Percentiles rank a stretch among this genome's conserved stretches.
These are phyloP conservation scores for Veloboletus limbatus DNA, from an alignment of 1,284 basidiomycete species.

Conservation along the genomic window DNA sequence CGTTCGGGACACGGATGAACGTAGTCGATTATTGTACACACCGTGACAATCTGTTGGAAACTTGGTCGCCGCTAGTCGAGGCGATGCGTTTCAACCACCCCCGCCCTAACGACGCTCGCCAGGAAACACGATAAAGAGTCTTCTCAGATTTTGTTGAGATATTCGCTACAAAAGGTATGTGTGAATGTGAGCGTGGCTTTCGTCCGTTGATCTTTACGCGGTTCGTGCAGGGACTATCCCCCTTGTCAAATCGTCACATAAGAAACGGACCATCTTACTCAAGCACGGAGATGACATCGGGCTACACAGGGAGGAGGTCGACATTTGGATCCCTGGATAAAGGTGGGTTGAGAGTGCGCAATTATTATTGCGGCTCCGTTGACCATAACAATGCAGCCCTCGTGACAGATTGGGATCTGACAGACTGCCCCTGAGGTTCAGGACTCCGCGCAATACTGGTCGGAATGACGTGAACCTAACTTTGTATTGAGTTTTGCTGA, in stretches of 20 bases:
- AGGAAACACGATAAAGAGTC: constrained; percentile 56
- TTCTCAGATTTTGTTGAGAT: constrained; percentile 62
- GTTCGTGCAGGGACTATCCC: constrained; percentile 47
- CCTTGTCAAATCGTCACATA: constrained; percentile 59
- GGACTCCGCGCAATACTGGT: neutral
- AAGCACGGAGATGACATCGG: constrained; percentile 58
- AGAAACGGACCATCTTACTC: constrained; percentile 51
- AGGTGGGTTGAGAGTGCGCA: constrained; percentile 10
- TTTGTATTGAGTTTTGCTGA: constrained; percentile 11
- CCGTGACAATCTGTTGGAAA: constrained; percentile 62
- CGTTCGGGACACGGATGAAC: constrained; percentile 66
- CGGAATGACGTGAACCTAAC: constrained; percentile 22
- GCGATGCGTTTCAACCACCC: constrained; percentile 51
- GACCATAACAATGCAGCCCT: constrained; percentile 6
- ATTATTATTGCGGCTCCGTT: neutral
- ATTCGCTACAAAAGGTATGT: constrained; percentile 73
- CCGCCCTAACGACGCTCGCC: constrained; percentile 41
- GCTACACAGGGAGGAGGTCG: constrained; percentile 52
- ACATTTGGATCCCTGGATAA: constrained; percentile 40
- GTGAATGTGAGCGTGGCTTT: constrained; percentile 1
- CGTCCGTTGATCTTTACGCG: neutral
- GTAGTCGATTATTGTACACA: constrained; percentile 61
- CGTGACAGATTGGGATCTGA: constrained; percentile 12
- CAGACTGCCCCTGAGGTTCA: constrained; percentile 11
- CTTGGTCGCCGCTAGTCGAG: constrained; percentile 48